Evolutionary conservation across 352 stramenopile genomes (phyloP).

Genomic region (Phytophthora brassicae): DNA sequence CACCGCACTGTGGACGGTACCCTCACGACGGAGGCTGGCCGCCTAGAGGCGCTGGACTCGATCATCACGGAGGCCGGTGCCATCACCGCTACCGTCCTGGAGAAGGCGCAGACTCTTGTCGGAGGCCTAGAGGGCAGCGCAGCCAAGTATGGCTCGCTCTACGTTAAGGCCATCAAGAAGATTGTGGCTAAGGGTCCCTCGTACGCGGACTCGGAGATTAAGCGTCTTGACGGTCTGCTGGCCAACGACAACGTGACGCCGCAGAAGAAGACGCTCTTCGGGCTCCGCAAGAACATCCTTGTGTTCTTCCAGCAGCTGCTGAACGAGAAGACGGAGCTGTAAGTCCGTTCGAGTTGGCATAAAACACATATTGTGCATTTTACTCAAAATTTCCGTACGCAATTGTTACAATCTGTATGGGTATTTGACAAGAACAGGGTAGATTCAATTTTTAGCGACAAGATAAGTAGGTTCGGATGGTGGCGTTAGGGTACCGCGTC

Average conservation of each 20-base stretch:
- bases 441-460: too few relatives aligned
- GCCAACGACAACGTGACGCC: conserved; percentile 80
- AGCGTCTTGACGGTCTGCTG: conserved; percentile 76
- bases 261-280: conserved; percentile 90
- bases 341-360: conserved; percentile 26
- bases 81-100: conserved; percentile 65
- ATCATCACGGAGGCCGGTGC: conserved; percentile 77
- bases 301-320: conserved; percentile 59
- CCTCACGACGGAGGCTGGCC: conserved; percentile 74
- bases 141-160: conserved; percentile 81
- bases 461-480: too few relatives aligned
- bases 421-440: too few relatives aligned
- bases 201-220: conserved; percentile 86
- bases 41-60: conserved; percentile 81
- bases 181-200: conserved; percentile 81
- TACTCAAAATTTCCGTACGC: too few relatives aligned
- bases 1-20: conserved; percentile 75
- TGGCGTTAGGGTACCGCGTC: too few relatives aligned
- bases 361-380: too few relatives aligned
- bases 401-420: too few relatives aligned
- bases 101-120: conserved; percentile 72
- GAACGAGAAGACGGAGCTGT: conserved; percentile 46
- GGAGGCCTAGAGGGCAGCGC: conserved; percentile 66
- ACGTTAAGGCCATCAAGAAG: conserved; percentile 92
- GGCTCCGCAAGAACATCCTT: conserved; percentile 91